These are phyloP conservation scores for Vaccinium vitisidaea DNA, from an alignment of 148 eudicot genomes.

Conservation along the genomic window DNA sequence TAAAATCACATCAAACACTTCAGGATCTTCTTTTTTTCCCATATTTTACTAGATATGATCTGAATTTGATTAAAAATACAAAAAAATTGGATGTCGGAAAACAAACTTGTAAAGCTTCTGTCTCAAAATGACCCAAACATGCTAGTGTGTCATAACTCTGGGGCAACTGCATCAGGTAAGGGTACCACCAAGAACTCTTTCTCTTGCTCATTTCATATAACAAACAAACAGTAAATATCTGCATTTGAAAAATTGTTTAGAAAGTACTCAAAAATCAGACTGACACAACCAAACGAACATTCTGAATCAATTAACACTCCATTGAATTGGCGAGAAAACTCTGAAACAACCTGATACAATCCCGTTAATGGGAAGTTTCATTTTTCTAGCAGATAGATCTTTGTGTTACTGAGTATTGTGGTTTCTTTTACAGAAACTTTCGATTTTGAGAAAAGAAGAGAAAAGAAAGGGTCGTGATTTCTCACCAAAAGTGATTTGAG, in stretches of 20 bases:
- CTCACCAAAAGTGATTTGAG: not conserved
- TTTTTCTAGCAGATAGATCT: not conserved
- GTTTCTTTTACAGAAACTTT: not conserved
- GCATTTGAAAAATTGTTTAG: conserved; percentile 19
- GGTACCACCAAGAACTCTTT: conserved; percentile 75
- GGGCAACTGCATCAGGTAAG: conserved; percentile 78
- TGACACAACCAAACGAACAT: not conserved
- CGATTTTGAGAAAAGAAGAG: not conserved
- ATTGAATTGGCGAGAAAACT: not conserved
- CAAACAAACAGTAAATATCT: conserved; percentile 72
- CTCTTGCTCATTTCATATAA: conserved; percentile 78
- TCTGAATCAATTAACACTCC: not conserved
- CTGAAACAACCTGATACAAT: not conserved
- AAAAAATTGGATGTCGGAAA: not conserved
- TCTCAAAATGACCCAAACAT: conserved; percentile 70
- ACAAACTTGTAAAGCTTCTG: conserved; percentile 75
- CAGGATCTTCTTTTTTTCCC: conserved; percentile 9
- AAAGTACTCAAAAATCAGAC: not conserved
- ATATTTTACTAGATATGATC: not conserved
- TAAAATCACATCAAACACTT: conserved; percentile 28
- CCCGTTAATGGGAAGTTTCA: not conserved
- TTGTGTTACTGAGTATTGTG: not conserved
- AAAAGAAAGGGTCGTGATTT: not conserved
- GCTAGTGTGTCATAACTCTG: conserved; percentile 63
- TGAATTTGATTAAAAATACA: not conserved